phyloP scores from a whole-genome alignment of 202 grass and related monocot species.

The Tripidium arundinaceum region DNA sequence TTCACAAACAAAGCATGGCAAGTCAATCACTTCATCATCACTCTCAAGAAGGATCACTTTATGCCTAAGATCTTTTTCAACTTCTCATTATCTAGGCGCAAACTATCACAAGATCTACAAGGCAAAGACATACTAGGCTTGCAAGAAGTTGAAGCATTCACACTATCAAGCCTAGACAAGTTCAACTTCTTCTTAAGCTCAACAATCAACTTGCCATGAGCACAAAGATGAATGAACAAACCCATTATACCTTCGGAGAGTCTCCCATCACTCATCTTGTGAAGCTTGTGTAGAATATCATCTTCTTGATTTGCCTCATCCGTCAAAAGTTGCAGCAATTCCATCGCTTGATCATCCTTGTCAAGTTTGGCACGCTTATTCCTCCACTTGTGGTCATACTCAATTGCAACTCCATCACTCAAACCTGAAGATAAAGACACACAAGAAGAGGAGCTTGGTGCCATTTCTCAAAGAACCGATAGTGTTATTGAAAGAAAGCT shows the following conservation, averaged over 20 bases:
- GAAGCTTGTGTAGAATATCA: background rate
- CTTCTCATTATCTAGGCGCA: no score
- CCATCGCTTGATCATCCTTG: background rate
- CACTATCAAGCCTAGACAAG: no score
- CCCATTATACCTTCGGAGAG: background rate
- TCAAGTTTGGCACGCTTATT: no score
- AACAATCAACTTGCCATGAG: background rate
- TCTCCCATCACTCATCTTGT: background rate
- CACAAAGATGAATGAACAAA: background rate
- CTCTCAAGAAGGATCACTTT: no score
- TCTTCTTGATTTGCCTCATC: background rate
- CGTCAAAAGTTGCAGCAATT: background rate
- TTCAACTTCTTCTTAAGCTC: background rate
- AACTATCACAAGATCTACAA: no score
- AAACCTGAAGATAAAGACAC: background rate
- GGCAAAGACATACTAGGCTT: no score
- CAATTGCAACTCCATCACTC: no score
- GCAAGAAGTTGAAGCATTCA: no score
- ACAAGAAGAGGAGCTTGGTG: background rate
- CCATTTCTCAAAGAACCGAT: background rate
- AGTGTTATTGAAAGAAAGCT: background rate
- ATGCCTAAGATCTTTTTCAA: no score
- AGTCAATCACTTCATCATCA: background rate
- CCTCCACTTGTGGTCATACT: background rate
- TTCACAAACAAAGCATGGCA: background rate